Evolutionary conservation across 83 land plant species (phyloP).

Genomic region (Thuja plicata): DNA sequence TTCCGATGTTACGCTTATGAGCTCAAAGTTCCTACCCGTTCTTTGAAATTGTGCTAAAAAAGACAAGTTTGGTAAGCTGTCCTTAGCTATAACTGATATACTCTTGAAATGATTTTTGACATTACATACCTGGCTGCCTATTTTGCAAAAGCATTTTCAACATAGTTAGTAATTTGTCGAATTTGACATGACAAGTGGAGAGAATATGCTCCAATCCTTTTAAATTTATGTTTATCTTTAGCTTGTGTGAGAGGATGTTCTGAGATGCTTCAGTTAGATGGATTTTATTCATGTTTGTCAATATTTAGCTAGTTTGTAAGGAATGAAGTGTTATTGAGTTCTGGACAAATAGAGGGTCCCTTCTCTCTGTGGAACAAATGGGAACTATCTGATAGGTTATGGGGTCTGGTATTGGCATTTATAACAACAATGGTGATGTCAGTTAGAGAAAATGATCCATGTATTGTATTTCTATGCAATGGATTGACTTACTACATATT

Average conservation of each 20-base stretch:
- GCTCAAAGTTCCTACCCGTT: conserved; percentile 56
- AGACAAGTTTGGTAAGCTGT: conserved; percentile 33
- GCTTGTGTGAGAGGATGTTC: no score
- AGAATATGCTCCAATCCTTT: no score
- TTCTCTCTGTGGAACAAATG: no score
- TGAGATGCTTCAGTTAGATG: no score
- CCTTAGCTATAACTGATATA: conserved; percentile 57
- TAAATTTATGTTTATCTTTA: no score
- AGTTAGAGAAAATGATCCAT: conserved; percentile 45
- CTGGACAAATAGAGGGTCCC: no score
- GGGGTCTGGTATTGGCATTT: conserved; percentile 77
- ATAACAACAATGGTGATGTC: conserved; percentile 61
- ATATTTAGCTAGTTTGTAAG: no score
- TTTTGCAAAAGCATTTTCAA: conserved; percentile 68
- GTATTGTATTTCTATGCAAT: background rate
- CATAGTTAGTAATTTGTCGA: conserved; percentile 29
- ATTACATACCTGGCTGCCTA: conserved; percentile 68
- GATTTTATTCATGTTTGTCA: no score
- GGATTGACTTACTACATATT: no score
- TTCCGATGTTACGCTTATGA: conserved; percentile 54
- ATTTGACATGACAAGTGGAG: conserved; percentile 23
- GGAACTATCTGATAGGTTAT: conserved; percentile 33
- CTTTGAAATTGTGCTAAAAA: conserved; percentile 56
- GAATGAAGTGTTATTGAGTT: no score
- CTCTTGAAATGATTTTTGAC: conserved; percentile 57